Evolutionary conservation across 148 eudicot genomes (phyloP).

Genomic region (Gaultheria prostrata): DNA sequence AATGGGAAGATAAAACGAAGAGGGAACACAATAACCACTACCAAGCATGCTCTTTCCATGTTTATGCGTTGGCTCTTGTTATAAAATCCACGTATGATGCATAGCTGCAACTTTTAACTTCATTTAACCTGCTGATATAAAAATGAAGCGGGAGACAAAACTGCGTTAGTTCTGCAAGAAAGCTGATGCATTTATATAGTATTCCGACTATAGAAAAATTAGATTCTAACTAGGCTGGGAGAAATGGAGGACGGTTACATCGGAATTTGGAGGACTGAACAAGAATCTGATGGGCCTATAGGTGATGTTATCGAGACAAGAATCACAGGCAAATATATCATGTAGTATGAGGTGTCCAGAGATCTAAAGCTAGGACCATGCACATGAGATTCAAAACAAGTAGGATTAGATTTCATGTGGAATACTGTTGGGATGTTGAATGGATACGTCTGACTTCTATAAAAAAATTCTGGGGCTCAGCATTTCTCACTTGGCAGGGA

Average conservation of each 20-base stretch:
- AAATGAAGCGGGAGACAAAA: background rate
- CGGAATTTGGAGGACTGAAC: slow-evolving; percentile 10
- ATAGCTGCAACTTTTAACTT: slow-evolving; percentile 14
- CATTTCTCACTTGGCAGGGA: background rate
- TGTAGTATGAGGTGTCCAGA: slow-evolving; percentile 9
- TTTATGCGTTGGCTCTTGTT: background rate
- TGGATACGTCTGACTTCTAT: background rate
- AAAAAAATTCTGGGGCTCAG: background rate
- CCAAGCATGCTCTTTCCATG: background rate
- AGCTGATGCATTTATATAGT: background rate
- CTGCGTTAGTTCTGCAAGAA: slow-evolving; percentile 1
- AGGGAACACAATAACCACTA: background rate
- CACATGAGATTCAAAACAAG: slow-evolving; percentile 25
- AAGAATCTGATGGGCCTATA: background rate
- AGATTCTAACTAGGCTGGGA: background rate
- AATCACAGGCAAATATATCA: slow-evolving; percentile 18
- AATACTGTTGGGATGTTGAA: slow-evolving; percentile 20
- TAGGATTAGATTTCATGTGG: slow-evolving; percentile 56
- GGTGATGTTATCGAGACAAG: slow-evolving; percentile 25
- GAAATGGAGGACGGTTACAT: background rate
- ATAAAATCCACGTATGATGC: background rate
- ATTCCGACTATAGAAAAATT: background rate
- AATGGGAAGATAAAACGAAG: background rate
- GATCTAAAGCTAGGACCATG: slow-evolving; percentile 23
- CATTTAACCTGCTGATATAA: slow-evolving; percentile 29